A percentile compares a stretch with the other conserved stretches of the same genome.
phyloP scores from a whole-genome alignment of 1,284 basidiomycete genomes.

The Marasmius sp. region DNA sequence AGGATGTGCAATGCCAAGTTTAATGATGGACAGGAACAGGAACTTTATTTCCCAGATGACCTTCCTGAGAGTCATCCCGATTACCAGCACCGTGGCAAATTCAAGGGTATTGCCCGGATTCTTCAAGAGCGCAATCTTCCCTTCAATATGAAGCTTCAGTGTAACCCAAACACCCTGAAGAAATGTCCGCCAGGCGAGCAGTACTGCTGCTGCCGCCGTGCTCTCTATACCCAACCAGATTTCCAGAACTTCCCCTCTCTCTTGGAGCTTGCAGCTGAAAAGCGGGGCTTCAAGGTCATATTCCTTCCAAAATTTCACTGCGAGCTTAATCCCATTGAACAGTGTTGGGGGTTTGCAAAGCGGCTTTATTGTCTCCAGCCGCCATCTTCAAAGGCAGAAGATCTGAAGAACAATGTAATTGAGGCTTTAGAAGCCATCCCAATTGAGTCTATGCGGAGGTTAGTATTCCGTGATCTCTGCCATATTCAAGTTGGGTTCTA shows the following conservation, averaged over 20 bases:
- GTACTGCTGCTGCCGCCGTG: slow-evolving; percentile 22
- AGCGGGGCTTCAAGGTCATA: slow-evolving; percentile 9
- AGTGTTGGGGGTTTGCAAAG: slow-evolving; percentile 25
- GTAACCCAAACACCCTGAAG: not conserved
- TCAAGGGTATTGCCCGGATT: slow-evolving; percentile 37
- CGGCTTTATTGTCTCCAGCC: slow-evolving; percentile 11
- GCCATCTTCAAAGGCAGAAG: slow-evolving; percentile 10
- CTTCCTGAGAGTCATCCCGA: slow-evolving; percentile 26
- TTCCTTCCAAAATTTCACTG: slow-evolving; percentile 22
- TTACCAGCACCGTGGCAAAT: too few species aligned
- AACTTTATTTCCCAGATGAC: slow-evolving; percentile 31
- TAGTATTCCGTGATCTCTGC: not conserved
- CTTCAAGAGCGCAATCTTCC: slow-evolving; percentile 29
- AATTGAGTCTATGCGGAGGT: slow-evolving; percentile 2
- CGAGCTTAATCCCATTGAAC: slow-evolving; percentile 19
- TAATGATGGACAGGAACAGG: slow-evolving; percentile 28
- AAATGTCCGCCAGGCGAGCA: slow-evolving; percentile 19
- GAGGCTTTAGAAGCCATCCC: slow-evolving; percentile 11
- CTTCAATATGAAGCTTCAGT: too few species aligned
- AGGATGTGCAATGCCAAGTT: slow-evolving; percentile 28
- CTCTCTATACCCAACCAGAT: slow-evolving; percentile 23
- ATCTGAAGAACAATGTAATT: slow-evolving; percentile 9
- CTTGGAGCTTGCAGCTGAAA: slow-evolving; percentile 11
- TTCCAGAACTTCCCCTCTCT: slow-evolving; percentile 18
- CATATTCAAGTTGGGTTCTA: not conserved